Conservation (phyloP, 108 stramenopile genomes). For the Stephanodiscus minutulus region DNA sequence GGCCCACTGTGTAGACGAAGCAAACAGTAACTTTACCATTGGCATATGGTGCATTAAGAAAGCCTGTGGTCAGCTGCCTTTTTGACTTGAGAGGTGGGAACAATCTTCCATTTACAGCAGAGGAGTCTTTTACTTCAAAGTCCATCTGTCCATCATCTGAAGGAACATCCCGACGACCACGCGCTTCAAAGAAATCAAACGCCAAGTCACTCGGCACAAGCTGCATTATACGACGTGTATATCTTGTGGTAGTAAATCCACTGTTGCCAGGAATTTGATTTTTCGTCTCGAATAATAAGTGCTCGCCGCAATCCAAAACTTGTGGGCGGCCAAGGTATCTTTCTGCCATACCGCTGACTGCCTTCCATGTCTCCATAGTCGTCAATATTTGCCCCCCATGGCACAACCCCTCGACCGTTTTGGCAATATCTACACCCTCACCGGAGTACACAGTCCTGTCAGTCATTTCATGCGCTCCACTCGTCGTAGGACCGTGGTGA, state of each 20-base stretch:
- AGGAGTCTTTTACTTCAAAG: constrained; percentile 25
- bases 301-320: constrained; percentile 41
- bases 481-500: constrained; percentile 20
- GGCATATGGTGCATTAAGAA: constrained; percentile 46
- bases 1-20: constrained; percentile 37
- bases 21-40: constrained; percentile 44
- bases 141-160: constrained; percentile 1
- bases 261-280: neutral
- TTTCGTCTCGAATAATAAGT: constrained; percentile 31
- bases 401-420: constrained; percentile 35
- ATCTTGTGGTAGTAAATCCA: constrained; percentile 8
- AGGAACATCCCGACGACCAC: constrained; percentile 20
- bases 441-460: constrained; percentile 36
- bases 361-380: constrained; percentile 40
- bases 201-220: constrained; percentile 30
- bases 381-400: constrained; percentile 51
- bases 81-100: constrained; percentile 35
- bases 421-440: constrained; percentile 40
- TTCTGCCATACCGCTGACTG: constrained; percentile 27
- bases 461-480: constrained; percentile 27
- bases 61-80: constrained; percentile 37
- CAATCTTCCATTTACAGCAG: constrained; percentile 24
- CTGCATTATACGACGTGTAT: constrained; percentile 25
- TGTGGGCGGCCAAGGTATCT: constrained; percentile 36
- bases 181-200: constrained; percentile 34